Base-by-base conservation (phyloP, 83 land plant genomes). In the Diphasiastrum complanatum region DNA sequence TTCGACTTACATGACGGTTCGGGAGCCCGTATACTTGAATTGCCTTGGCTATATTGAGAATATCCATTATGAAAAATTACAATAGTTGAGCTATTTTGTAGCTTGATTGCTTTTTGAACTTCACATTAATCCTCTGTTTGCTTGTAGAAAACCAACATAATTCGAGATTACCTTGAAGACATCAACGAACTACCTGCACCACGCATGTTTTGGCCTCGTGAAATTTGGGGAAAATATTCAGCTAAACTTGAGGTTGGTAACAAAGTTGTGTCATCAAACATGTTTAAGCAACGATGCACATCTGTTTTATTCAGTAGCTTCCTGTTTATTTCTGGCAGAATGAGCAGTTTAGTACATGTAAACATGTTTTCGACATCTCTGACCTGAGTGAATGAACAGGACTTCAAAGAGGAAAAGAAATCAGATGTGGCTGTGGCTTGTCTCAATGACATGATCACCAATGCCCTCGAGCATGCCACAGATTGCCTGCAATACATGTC, bases 191-290 rank as follows among this genome's bases (percentile, higher is more conserved):
- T 95, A 63, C 99, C 99, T 30, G 83, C 78, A 61, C 84, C 92
- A 24, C 97, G 99, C 20, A 95, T 95, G 99, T 95, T 95, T 66
- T 95, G 99, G 99, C 99, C 99, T 18, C 85, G 86, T 19, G 74
- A 89, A 53, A 84, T 95, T 25, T 95, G 99, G 99, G 78, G 78
- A 29, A 89, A 86, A 70, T 89, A 89, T 75, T 89, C 75, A 1
- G 41, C 71, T 64, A 81, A 72, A 62, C 88, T 93, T 68, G 96
- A 93, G 98, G 98, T 90, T 48, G 33, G 60, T 11, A 46, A 5
- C 19, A 4, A 4, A 40, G 28, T 18, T 60, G 20, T 38, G 26
- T 4, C 4, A 3, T 14, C 37, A 18, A 33, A 22, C 12, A 25
- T 51, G 31, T 31, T 33, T 10, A 23, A 16, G 31, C 23, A 4